Evolutionary conservation across 345 rosid genomes (phyloP).

Genomic region (Boechera divaricarpa): DNA sequence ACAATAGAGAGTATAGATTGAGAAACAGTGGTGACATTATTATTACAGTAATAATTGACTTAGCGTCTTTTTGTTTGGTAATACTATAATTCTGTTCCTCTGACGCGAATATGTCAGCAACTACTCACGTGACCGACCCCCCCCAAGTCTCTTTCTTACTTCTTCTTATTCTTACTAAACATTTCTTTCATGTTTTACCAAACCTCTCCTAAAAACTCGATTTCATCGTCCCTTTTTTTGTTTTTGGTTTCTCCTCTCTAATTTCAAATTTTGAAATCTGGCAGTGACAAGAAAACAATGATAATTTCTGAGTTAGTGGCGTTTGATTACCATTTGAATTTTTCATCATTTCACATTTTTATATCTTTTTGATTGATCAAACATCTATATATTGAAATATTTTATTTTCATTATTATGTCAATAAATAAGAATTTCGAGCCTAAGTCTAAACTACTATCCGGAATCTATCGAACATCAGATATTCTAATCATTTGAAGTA

Average conservation of each 20-base stretch:
- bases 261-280: slow-evolving; percentile 44
- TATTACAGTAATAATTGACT: slow-evolving; percentile 47
- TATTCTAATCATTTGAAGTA: no score
- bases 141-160: neutral
- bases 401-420: no score
- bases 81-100: slow-evolving; percentile 30
- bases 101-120: slow-evolving; percentile 41
- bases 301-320: slow-evolving; percentile 35
- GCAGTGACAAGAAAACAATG: slow-evolving; percentile 29
- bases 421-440: no score
- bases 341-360: slow-evolving; percentile 32
- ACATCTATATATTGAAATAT: no score
- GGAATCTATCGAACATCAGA: no score
- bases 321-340: slow-evolving; percentile 24
- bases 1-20: slow-evolving; percentile 29
- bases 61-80: slow-evolving; percentile 17
- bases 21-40: slow-evolving; percentile 45
- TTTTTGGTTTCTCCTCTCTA: neutral
- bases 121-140: slow-evolving; percentile 38
- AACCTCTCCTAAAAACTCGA: slow-evolving; percentile 28
- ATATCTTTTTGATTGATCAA: slow-evolving; percentile 15
- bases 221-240: neutral
- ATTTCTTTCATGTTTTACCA: slow-evolving; percentile 36
- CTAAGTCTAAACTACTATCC: no score
- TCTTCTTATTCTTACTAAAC: neutral